Conservation (phyloP, 1,284 basidiomycete species). For the Phlebopus sp. region DNA sequence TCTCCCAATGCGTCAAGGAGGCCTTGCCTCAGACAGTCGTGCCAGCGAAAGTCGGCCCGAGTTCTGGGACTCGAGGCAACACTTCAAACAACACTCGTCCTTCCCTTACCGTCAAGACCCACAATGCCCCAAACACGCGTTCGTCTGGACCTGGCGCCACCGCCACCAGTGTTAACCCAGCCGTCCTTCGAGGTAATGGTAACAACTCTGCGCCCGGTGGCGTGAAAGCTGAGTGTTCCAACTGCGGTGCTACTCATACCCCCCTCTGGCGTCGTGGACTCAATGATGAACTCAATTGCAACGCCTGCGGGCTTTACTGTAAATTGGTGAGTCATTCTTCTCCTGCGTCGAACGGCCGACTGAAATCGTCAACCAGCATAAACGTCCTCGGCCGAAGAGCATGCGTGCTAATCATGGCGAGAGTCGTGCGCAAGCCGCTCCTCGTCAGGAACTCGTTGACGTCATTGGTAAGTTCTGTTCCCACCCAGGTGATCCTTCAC, state of each 20-base stretch:
- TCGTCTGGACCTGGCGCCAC: constrained; percentile 62
- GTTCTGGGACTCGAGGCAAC: constrained; percentile 44
- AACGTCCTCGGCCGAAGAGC: constrained; percentile 78
- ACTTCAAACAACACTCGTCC: constrained; percentile 50
- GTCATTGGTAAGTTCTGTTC: constrained; percentile 46
- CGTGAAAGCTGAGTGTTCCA: constrained; percentile 78
- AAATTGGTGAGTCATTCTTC: constrained; percentile 53
- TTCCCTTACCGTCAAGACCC: constrained; percentile 53
- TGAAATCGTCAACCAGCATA: constrained; percentile 50
- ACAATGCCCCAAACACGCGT: constrained; percentile 39
- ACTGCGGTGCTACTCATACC: constrained; percentile 81
- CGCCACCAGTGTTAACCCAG: constrained; percentile 48
- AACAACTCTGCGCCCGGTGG: constrained; percentile 59
- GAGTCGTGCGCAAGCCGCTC: constrained; percentile 49
- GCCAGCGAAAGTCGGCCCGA: constrained; percentile 50
- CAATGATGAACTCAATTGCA: constrained; percentile 83
- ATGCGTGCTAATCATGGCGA: constrained; percentile 75
- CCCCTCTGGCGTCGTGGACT: constrained; percentile 78
- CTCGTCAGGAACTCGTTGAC: constrained; percentile 52
- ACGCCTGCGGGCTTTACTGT: constrained; percentile 78
- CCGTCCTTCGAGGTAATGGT: constrained; percentile 31
- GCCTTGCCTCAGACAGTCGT: constrained; percentile 46
- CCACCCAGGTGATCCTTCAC: constrained; percentile 20
- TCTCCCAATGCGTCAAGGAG: constrained; percentile 40
- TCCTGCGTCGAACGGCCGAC: neutral